Base-by-base conservation (phyloP, 2,329 filamentous ascomycete genomes). In the Sporothrix euskadiensis region DNA sequence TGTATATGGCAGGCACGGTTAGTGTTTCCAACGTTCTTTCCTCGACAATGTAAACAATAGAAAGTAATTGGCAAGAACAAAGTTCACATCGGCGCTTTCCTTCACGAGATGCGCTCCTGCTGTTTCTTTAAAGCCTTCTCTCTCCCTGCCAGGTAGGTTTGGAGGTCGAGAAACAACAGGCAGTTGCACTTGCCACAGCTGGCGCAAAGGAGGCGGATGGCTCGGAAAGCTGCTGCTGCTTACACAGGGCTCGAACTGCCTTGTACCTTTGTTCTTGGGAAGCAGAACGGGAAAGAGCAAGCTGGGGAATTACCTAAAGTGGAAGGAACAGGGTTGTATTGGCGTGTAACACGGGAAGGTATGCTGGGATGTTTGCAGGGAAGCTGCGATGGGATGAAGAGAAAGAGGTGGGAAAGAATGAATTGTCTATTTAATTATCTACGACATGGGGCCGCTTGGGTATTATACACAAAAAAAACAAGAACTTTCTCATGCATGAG, bases 1-100 rank as follows among this genome's bases (percentile, higher is more conserved):
- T n/a, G 32, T 9, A 32, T 44, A 32, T 9, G 35, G 47, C 1
- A 30, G 30, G 26, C 22, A 54, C 8, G 32, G 73, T 72, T 54
- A 74, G 70, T 73, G 71, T 71, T 71, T 72, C 68, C 68, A 63
- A 61, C 9, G 73, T 59, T 63, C 73, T 70, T 74, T 73, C 73
- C 71, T 70, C 32, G 49, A 32, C 5, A 16, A 49, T 30, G 19
- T n/a, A 30, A 70, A 32, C 35, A 16, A 30, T 49, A 4, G 19
- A 26, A 0, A 56, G 14, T 4, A 26, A 41, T 9, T 52, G 63
- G 26, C 41, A 68, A 32, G 63, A 54, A 19, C 14, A 12, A 12
- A 35, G 16, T 35, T 47, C 52, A 59, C 54, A 35, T n/a, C 52
- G 10, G n/a, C 35, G 16, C 52, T 32, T 70, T 70, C 68, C 68